These are phyloP conservation scores for Populus ilicifolia DNA, from an alignment of 345 rosid genomes.

Conservation along the genomic window DNA sequence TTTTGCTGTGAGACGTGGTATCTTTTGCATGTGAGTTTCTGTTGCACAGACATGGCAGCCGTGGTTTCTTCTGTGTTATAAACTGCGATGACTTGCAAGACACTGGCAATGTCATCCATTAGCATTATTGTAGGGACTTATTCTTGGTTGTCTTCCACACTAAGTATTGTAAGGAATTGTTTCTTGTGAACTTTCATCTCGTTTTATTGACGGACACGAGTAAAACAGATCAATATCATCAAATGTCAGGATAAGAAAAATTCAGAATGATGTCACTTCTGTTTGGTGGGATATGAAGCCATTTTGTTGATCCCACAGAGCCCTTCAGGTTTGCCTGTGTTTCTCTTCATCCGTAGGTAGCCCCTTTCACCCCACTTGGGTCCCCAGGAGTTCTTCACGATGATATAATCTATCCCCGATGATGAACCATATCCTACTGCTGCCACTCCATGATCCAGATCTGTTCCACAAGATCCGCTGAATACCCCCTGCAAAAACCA, in stretches of 20 bases:
- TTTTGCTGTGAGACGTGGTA: neutral
- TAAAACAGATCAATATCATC: neutral
- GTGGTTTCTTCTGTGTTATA: neutral
- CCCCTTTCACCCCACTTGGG: constrained; percentile 79
- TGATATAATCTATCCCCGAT: constrained; percentile 56
- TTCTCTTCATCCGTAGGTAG: constrained; percentile 70
- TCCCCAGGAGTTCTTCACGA: constrained; percentile 91
- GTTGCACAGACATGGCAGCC: neutral
- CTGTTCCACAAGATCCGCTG: constrained; percentile 59
- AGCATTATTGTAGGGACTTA: too few species aligned
- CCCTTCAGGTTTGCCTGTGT: constrained; percentile 71
- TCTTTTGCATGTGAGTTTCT: neutral
- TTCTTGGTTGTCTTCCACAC: neutral
- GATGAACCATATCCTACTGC: constrained; percentile 81
- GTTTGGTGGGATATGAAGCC: constrained; percentile 78
- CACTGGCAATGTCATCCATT: too few species aligned
- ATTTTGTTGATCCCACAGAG: constrained; percentile 78
- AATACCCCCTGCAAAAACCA: constrained; percentile 59
- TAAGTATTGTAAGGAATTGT: neutral
- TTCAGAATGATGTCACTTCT: constrained; percentile 15
- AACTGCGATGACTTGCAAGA: neutral
- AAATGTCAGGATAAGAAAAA: neutral
- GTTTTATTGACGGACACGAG: neutral
- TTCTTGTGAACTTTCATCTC: neutral
- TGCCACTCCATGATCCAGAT: constrained; percentile 70